Conservation (phyloP, 179 eudicot genomes). For the Vitellaria paradoxa region DNA sequence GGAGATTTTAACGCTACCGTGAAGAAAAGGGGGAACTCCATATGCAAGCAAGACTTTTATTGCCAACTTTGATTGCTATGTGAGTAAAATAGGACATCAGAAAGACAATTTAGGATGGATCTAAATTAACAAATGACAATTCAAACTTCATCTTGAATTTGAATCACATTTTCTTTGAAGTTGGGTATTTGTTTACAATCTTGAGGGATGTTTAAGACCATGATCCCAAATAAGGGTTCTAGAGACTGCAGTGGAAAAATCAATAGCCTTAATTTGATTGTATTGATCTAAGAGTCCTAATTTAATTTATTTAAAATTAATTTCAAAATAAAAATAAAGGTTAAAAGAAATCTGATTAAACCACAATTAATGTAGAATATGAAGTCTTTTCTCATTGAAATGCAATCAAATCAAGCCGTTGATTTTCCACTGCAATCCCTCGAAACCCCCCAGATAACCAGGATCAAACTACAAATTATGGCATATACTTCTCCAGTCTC, state of each 20-base stretch:
- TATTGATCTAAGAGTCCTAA: too few species aligned
- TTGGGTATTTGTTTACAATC: not conserved
- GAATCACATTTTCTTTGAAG: not conserved
- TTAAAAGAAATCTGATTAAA: too few species aligned
- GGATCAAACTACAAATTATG: not conserved
- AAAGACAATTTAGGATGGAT: not conserved
- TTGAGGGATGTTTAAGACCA: not conserved
- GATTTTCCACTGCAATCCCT: too few species aligned
- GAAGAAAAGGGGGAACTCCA: not conserved
- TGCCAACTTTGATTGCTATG: not conserved
- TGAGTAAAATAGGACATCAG: not conserved
- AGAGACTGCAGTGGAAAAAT: too few species aligned
- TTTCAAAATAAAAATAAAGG: too few species aligned
- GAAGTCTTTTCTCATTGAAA: too few species aligned
- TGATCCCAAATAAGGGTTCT: not conserved
- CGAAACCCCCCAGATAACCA: not conserved
- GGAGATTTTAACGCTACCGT: not conserved
- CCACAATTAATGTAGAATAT: too few species aligned
- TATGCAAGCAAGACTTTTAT: too few species aligned
- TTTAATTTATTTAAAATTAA: too few species aligned
- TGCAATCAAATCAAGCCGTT: too few species aligned
- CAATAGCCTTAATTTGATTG: too few species aligned
- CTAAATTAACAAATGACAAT: not conserved
- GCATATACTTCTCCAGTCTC: not conserved
- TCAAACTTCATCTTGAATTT: not conserved